Base-by-base conservation (phyloP, 441 rosid species). In the Adansonia gregorii region DNA sequence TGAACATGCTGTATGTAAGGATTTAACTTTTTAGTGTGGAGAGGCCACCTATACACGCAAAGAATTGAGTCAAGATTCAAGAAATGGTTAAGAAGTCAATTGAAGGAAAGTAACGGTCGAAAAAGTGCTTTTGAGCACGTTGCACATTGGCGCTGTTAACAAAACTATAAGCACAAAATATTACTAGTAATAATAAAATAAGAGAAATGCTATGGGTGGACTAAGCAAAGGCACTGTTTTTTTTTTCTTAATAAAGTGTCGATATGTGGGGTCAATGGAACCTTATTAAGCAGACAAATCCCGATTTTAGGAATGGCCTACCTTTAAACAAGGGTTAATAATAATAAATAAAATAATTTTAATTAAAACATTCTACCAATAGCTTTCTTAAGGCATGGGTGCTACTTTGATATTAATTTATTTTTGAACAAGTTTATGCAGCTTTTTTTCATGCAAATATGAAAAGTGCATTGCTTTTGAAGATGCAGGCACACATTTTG, bases 91-190 rank as follows among this genome's bases (percentile, higher is more conserved):
- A 56, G 35, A 59, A 75, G 7, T 59, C 63, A 19, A 79, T n/a
- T n/a, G 51, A 77, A 67, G 69, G 41, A 22, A 70, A 68, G 41
- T 35, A 35, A 35, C 41, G 72, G 60, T 70, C 77, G 72, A 35
- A 35, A 35, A 35, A 35, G 41, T 35, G 78, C 74, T 80, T 76
- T 54, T 35, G 41, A 81, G 72, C 80, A 73, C 48, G 56, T 79
- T 79, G 73, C 85, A 79, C 64, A 76, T 79, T 79, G 82, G 79
- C 80, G 45, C 78, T 85, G 78, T 74, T 59, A 70, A 4, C 56
- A 46, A 69, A 75, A 20, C 41, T 35, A 35, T 35, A 35, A 35
- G 41, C 41, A 35, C 41, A 35, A 35, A 35, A 35, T 35, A 35
- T 35, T 35, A 35, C 41, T 35, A 35, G 41, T 35, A 35, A 35